These are phyloP conservation scores for Phaeosphaeria sp. DNA, from an alignment of 2,329 filamentous ascomycete genomes.

Conservation along the genomic window DNA sequence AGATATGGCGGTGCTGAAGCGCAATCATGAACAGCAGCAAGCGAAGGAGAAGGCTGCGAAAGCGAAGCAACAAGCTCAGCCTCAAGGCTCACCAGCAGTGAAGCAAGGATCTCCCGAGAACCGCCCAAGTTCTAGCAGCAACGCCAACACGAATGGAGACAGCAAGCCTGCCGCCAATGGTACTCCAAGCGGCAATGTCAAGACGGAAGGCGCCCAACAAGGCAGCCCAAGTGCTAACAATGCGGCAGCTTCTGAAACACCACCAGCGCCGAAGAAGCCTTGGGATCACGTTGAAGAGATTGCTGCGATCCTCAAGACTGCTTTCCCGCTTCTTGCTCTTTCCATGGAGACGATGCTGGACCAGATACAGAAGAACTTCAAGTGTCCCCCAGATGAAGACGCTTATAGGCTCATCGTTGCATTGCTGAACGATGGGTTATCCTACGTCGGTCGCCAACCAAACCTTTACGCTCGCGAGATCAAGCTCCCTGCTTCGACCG, in stretches of 20 bases:
- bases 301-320: conserved; percentile 93
- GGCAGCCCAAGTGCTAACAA: conserved; percentile 36
- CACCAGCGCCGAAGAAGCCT: conserved; percentile 68
- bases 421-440: conserved; percentile 90
- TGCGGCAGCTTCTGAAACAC: conserved; percentile 23
- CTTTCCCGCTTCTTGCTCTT: conserved; percentile 91
- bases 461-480: conserved; percentile 87
- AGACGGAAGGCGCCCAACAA: conserved; percentile 47
- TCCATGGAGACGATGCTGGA: conserved; percentile 99
- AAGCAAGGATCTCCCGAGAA: conserved; percentile 47
- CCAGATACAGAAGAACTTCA: conserved; percentile 98
- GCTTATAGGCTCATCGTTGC: conserved; percentile 98
- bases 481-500: conserved; percentile 87
- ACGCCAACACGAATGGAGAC: conserved; percentile 40
- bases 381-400: conserved; percentile 97
- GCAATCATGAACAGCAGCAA: conserved; percentile 74
- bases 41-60: conserved; percentile 59
- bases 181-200: conserved; percentile 46
- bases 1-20: conserved; percentile 92
- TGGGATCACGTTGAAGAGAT: conserved; percentile 98
- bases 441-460: conserved; percentile 89
- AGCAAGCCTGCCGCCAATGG: conserved; percentile 63
- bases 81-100: conserved; percentile 39
- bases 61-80: conserved; percentile 66
- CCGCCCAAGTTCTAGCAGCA: conserved; percentile 40